Evolutionary conservation across 2,329 filamentous ascomycete genomes (phyloP).

Genomic region (Cytospora piceae): DNA sequence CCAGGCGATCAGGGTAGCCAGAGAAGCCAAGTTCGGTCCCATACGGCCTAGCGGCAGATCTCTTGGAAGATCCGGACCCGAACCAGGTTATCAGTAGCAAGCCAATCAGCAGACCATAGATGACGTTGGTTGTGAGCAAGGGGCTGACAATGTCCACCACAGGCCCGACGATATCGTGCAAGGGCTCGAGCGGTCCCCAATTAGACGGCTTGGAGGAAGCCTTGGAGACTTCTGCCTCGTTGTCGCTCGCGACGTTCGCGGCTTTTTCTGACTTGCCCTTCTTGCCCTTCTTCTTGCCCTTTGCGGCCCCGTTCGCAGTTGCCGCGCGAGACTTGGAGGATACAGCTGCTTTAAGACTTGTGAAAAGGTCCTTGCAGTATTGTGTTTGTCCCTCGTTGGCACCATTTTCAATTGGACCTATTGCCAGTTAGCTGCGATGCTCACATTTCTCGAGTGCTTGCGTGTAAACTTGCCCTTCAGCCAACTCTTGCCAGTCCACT

Average conservation of each 20-base stretch:
- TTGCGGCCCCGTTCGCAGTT: conserved; percentile 53
- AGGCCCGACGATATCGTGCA: conserved; percentile 71
- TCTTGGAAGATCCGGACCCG: conserved; percentile 57
- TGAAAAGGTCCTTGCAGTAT: conserved; percentile 81
- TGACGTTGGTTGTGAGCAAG: conserved; percentile 74
- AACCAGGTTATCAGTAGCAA: conserved; percentile 78
- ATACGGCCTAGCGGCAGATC: conserved; percentile 43
- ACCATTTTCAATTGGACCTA: conserved; percentile 94
- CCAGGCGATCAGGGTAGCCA: conserved; percentile 66
- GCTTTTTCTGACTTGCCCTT: conserved; percentile 53
- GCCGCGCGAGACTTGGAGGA: conserved; percentile 62
- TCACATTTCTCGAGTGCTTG: conserved; percentile 18
- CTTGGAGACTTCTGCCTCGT: conserved; percentile 44
- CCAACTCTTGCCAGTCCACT: conserved; percentile 99
- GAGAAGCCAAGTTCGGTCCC: conserved; percentile 46
- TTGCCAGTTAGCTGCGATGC: background rate
- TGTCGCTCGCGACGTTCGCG: conserved; percentile 47
- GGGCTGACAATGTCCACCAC: conserved; percentile 70
- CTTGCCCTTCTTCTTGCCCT: conserved; percentile 66
- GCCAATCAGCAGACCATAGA: conserved; percentile 74
- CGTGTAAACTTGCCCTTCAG: conserved; percentile 71
- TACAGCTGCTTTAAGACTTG: conserved; percentile 73
- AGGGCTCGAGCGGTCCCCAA: conserved; percentile 84
- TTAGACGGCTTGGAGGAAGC: conserved; percentile 47
- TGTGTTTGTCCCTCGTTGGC: conserved; percentile 85